A percentile compares a stretch with the other conserved stretches of the same genome.
Evolutionary conservation across 768 basidiomycete genomes (phyloP).

Genomic region (Mycena kentingensis): DNA sequence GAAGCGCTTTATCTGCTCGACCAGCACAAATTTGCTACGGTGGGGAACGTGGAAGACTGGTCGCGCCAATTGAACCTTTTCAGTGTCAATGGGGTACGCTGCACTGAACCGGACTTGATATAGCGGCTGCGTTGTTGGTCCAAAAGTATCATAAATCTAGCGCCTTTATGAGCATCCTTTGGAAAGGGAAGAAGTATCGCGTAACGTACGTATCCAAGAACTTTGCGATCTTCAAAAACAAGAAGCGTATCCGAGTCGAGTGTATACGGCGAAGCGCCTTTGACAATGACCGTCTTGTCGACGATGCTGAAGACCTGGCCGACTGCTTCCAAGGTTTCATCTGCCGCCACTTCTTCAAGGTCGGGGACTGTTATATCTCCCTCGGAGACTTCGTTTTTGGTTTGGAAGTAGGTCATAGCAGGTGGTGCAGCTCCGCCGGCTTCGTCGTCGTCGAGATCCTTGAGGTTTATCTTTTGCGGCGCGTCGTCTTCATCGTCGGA

Average conservation of each 20-base stretch:
- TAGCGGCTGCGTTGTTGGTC: slow-evolving; percentile 85
- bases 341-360: slow-evolving; percentile 58
- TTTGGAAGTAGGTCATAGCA: slow-evolving; percentile 49
- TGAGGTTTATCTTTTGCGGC: slow-evolving; percentile 9
- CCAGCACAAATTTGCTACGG: slow-evolving; percentile 82
- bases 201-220: slow-evolving; percentile 82
- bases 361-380: slow-evolving; percentile 61
- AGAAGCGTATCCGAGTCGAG: slow-evolving; percentile 90
- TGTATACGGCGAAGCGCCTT: slow-evolving; percentile 60
- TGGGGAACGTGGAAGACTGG: slow-evolving; percentile 82
- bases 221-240: slow-evolving; percentile 85
- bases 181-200: neutral
- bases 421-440: slow-evolving; percentile 39
- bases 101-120: slow-evolving; percentile 86
- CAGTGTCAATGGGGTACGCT: slow-evolving; percentile 59
- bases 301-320: slow-evolving; percentile 80
- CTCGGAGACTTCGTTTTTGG: slow-evolving; percentile 72
- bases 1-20: slow-evolving; percentile 63
- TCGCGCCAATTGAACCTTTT: slow-evolving; percentile 55
- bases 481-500: slow-evolving; percentile 18
- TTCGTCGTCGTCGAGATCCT: slow-evolving; percentile 56
- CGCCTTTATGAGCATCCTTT: slow-evolving; percentile 15
- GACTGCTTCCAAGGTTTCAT: slow-evolving; percentile 72
- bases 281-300: slow-evolving; percentile 72
- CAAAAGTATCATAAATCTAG: slow-evolving; percentile 94